Base-by-base conservation (phyloP, 2,329 filamentous ascomycete species). In the Alternaria sp. region DNA sequence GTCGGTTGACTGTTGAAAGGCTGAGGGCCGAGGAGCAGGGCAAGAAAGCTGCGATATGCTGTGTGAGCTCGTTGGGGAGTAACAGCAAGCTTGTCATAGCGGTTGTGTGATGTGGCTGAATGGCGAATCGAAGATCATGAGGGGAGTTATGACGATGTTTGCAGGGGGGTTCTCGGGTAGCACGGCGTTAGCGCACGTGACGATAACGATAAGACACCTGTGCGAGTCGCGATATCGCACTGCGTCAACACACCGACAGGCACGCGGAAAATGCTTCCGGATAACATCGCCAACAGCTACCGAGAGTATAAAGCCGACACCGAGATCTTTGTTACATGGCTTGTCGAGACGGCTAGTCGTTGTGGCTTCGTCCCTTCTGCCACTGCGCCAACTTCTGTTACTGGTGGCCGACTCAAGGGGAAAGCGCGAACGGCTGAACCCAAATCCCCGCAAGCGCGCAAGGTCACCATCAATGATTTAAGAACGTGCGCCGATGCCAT, bases 41-140 rank as follows among this genome's bases (percentile, higher is more conserved):
- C 6, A 70, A 37, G 21, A 62, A 68, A 50, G 65, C 30, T 25
- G 71, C 70, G 12, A 73, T 66, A 10, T 68, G 63, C 44, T 71
- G 70, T 9, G 73, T 64, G 11, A 74, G 62, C 58, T 74, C 71
- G 6, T 55, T 63, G 14, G 72, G 70, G 18, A 74, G 68, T 11
- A 50, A 55, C 4, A 55, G 41, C 15, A 60, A 6, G 6, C n/a
- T 43, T 18, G 49, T 10, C 49, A 55, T 60, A 7, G 26, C 25
- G 4, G 21, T 6, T 25, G 26, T 23, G 20, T 20, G 14, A 18
- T 47, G 18, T n/a, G n/a, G 15, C 23, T 28, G 11, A n/a, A 20
- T 41, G 26, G 10, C 18, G 46, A 1, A 28, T 18, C 18, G 46
- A 50, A 12, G 11, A 28, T 15, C n/a, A 47, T 21, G 50, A 4